phyloP scores from a whole-genome alignment of 805 yeast species.

The Pichia nanzhaoensis region DNA sequence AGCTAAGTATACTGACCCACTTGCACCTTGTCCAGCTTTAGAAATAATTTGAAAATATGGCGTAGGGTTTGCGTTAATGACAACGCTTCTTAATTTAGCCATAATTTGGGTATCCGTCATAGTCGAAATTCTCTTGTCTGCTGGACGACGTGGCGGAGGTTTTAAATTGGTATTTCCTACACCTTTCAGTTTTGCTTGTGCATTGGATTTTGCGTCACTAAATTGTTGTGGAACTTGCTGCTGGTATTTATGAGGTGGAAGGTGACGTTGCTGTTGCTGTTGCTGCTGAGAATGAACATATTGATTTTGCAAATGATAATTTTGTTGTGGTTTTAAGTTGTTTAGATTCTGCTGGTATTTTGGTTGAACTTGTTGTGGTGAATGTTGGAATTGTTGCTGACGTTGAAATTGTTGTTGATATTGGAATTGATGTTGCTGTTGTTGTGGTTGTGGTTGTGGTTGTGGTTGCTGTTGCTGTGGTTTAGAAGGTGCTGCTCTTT shows the following conservation, averaged over 20 bases:
- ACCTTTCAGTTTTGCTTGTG: slow-evolving; percentile 16
- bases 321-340: slow-evolving; percentile 25
- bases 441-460: slow-evolving; percentile 5
- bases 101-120: slow-evolving; percentile 85
- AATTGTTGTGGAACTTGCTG: slow-evolving; percentile 26
- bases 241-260: slow-evolving; percentile 12
- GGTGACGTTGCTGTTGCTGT: slow-evolving; percentile 9
- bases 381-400: slow-evolving; percentile 12
- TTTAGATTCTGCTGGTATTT: slow-evolving; percentile 33
- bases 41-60: slow-evolving; percentile 69
- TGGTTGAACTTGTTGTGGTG: slow-evolving; percentile 14
- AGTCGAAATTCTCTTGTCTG: slow-evolving; percentile 48
- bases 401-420: slow-evolving; percentile 10
- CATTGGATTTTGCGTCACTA: slow-evolving; percentile 19
- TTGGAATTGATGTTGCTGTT: slow-evolving; percentile 16
- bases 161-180: background rate
- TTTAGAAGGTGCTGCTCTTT: slow-evolving; percentile 2
- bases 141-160: slow-evolving; percentile 15
- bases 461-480: slow-evolving; percentile 8
- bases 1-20: slow-evolving; percentile 91
- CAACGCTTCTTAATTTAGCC: slow-evolving; percentile 75
- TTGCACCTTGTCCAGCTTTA: slow-evolving; percentile 96
- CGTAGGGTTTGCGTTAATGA: slow-evolving; percentile 79
- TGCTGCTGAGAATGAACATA: background rate
- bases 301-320: background rate